Conservation (phyloP, 1,284 basidiomycete genomes). For the Cryptococcus sp. region DNA sequence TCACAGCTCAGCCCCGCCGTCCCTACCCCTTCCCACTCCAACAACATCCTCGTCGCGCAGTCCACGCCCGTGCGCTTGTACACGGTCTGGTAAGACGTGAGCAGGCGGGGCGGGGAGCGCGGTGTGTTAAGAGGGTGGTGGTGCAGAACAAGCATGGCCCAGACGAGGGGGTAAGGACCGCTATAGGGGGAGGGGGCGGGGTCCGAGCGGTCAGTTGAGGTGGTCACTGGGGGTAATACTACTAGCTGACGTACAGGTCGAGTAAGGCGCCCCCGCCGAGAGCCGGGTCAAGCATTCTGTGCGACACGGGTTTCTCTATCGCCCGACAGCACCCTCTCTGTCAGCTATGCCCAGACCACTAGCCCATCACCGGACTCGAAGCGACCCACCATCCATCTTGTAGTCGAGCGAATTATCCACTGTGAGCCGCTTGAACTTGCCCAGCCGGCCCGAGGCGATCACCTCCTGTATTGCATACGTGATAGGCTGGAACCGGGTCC, state of each 20-base stretch:
- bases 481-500: conserved; percentile 32
- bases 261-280: conserved; percentile 80
- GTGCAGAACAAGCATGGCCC: conserved; percentile 69
- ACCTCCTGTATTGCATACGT: conserved; percentile 23
- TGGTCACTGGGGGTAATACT: conserved; percentile 65
- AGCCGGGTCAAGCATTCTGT: conserved; percentile 73
- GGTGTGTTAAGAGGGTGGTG: conserved; percentile 58
- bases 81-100: conserved; percentile 42
- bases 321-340: no score
- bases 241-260: conserved; percentile 54
- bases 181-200: background rate
- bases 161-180: conserved; percentile 71
- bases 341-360: background rate
- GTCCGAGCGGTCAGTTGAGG: no score
- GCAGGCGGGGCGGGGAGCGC: conserved; percentile 55
- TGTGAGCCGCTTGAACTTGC: conserved; percentile 43
- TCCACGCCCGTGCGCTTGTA: conserved; percentile 74
- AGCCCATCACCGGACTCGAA: background rate
- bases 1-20: conserved; percentile 13
- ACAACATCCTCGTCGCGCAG: conserved; percentile 63
- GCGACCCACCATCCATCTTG: conserved; percentile 57
- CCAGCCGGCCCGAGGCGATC: conserved; percentile 12
- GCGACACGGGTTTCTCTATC: conserved; percentile 38
- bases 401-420: conserved; percentile 68
- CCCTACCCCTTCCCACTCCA: conserved; percentile 57